Evolutionary conservation across 192 early-diverging fungal species (phyloP).

Genomic region (Coemansia sp.): DNA sequence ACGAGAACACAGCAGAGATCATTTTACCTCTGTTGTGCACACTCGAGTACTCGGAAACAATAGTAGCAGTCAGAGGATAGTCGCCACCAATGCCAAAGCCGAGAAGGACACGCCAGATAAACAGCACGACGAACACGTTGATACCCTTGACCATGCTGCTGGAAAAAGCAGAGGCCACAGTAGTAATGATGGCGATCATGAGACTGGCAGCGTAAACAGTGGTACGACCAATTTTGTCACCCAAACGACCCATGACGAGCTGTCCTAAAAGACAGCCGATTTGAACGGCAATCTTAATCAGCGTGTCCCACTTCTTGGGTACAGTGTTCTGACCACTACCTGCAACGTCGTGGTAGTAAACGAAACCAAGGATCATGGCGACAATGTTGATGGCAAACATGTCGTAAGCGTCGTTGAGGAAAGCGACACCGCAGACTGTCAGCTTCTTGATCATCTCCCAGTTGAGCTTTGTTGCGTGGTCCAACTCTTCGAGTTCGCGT

Average conservation of each 20-base stretch:
- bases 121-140: constrained; percentile 66
- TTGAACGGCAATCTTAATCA: constrained; percentile 83
- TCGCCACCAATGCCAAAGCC: constrained; percentile 94
- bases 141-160: constrained; percentile 64
- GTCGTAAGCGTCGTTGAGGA: constrained; percentile 96
- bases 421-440: constrained; percentile 73
- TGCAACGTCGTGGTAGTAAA: constrained; percentile 54
- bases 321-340: constrained; percentile 51
- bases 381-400: constrained; percentile 90
- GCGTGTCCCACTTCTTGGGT: constrained; percentile 69
- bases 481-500: constrained; percentile 48
- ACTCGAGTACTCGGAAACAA: constrained; percentile 88
- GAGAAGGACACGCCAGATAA: constrained; percentile 87
- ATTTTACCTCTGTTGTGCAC: constrained; percentile 80
- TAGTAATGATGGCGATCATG: constrained; percentile 85
- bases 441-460: constrained; percentile 77
- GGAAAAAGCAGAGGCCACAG: constrained; percentile 75
- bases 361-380: constrained; percentile 79
- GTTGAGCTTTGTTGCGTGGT: constrained; percentile 57
- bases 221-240: constrained; percentile 86
- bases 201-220: constrained; percentile 85
- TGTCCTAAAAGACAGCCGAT: constrained; percentile 92
- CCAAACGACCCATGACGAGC: constrained; percentile 81
- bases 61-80: constrained; percentile 91
- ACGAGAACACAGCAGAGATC: constrained; percentile 87